Evolutionary conservation across 2,329 filamentous ascomycete species (phyloP), one percentile per base, ranked within the genome.

Genomic region (Cordyceps javanica): DNA sequence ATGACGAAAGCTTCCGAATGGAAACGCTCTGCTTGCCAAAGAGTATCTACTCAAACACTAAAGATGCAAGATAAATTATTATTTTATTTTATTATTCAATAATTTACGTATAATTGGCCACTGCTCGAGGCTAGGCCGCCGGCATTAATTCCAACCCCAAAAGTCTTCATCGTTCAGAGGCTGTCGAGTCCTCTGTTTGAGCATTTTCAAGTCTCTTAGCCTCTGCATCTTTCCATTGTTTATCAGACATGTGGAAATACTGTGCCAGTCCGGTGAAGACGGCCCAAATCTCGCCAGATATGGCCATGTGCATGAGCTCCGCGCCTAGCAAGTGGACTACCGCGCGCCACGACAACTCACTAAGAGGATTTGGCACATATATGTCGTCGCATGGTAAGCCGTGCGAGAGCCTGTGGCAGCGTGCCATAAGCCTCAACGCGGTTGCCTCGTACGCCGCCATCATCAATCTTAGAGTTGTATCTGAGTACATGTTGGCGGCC

Each of bases 391-490:
- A 64, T 3, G 73, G 63, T 36, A 77, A 62, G 1, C 75, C 75
- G 55, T 70, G 66, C 28, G 71, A 70, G 8, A 65, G 59, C 10
- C 73, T 72, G 60, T 75, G 78, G 23, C 71, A 65, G 38, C 74
- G 70, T 2, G 78, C 79, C 23, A 82, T 62, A 3, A 74, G 63
- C 3, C 80, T 71, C 21, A 81, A 67, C 2, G 73, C 72, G 10
- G 74, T 66, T 0, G 77, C 75, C 51, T 83, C 81, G 32, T 76
- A 67, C 1, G 80, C 79, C 14, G 73, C 70, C 32, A 77, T 69
- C 2, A 78, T 28, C 7, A 82, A 49, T 32, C 77, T 73, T 0
- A 74, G 67, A 1, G 72, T 62, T 2, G 77, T 69, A 25, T 76
- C 71, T 0, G 77, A 73, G 26, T 82, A 67, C 3, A 81, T 73